These are phyloP conservation scores for Echinosophora koreensis DNA, from an alignment of 306 rosid species.

Conservation along the genomic window DNA sequence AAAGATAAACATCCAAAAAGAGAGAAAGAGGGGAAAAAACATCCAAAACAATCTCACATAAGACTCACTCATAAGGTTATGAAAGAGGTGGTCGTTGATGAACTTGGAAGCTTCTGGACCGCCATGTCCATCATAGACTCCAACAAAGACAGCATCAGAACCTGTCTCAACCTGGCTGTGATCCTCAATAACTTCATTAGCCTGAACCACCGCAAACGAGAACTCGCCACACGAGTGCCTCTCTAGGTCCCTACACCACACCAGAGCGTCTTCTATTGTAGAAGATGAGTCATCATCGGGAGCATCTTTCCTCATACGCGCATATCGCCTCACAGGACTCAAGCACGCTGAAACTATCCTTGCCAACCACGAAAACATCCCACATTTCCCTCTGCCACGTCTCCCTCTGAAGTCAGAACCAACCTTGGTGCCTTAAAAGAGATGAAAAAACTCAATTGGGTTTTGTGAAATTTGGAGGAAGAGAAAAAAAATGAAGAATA, in stretches of 20 bases:
- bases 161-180: conserved; percentile 75
- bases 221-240: conserved; percentile 63
- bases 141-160: conserved; percentile 60
- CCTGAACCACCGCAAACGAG: conserved; percentile 73
- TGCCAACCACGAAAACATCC: too few species aligned
- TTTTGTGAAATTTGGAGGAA: background rate
- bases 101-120: conserved; percentile 60
- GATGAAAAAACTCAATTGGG: background rate
- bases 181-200: conserved; percentile 69
- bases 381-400: conserved; percentile 73
- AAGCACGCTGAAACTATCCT: too few species aligned
- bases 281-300: conserved; percentile 42
- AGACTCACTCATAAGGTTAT: conserved; percentile 58
- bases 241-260: conserved; percentile 60
- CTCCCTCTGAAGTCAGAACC: conserved; percentile 32
- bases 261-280: too few species aligned
- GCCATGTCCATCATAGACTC: conserved; percentile 86
- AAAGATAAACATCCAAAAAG: too few species aligned
- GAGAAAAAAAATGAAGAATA: background rate
- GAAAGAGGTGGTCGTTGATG: conserved; percentile 52
- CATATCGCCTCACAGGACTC: conserved; percentile 10
- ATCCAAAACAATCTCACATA: conserved; percentile 58
- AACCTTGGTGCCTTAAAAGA: background rate
- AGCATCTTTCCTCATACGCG: conserved; percentile 63
- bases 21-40: conserved; percentile 47